Evolutionary conservation across 495 filamentous ascomycete species (phyloP).

Genomic region (Penicillium diatomitis): DNA sequence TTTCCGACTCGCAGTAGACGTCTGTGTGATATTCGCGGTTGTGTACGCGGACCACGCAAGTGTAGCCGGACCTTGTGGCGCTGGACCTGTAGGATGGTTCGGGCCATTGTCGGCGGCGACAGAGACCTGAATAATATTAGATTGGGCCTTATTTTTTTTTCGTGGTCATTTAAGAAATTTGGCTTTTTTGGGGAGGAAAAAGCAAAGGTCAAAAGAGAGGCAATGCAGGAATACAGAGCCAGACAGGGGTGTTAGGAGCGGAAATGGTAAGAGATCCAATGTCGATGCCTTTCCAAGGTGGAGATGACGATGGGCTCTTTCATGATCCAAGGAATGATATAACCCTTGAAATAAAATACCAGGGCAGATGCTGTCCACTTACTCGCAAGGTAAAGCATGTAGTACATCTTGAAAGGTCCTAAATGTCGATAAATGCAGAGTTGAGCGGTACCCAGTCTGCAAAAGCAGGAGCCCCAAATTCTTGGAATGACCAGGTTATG

Average conservation of each 20-base stretch:
- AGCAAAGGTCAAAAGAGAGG: too few relatives aligned
- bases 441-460: neutral
- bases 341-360: neutral
- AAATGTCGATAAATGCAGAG: neutral
- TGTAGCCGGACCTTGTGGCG: slow-evolving; percentile 55
- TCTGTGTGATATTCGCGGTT: slow-evolving; percentile 94
- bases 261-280: too few relatives aligned
- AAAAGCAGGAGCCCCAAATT: slow-evolving; percentile 2
- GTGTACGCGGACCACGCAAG: slow-evolving; percentile 90
- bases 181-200: too few relatives aligned
- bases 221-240: too few relatives aligned
- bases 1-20: slow-evolving; percentile 67
- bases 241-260: too few relatives aligned
- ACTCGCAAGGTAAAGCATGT: slow-evolving; percentile 62
- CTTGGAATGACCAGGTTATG: too few relatives aligned
- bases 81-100: slow-evolving; percentile 86
- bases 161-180: neutral
- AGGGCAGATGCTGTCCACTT: slow-evolving; percentile 22
- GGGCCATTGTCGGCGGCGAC: slow-evolving; percentile 89
- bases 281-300: too few relatives aligned
- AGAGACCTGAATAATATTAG: slow-evolving; percentile 61
- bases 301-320: too few relatives aligned
- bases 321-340: neutral
- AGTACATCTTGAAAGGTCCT: slow-evolving; percentile 43
- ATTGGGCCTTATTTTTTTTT: neutral